Evolutionary conservation across 2,329 filamentous ascomycete species (phyloP).

Genomic region (Fusarium sarcochroum): DNA sequence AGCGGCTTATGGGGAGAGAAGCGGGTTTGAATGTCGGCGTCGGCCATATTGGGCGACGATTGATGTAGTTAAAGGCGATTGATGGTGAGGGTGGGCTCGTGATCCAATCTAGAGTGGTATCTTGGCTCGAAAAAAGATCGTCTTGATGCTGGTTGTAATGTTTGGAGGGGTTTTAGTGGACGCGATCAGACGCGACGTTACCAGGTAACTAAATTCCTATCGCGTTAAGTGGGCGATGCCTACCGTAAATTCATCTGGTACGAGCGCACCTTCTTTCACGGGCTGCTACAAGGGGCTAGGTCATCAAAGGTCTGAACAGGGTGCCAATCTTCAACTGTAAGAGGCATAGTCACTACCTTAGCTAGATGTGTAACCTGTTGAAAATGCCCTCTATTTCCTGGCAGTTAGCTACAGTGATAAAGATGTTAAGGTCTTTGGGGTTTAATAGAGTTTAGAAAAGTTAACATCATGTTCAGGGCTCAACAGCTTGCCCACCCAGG

Average conservation of each 20-base stretch:
- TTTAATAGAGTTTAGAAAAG: too few relatives aligned
- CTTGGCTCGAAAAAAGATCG: slow-evolving; percentile 12
- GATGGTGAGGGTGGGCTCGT: background rate
- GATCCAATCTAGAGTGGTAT: background rate
- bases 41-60: slow-evolving; percentile 53
- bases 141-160: slow-evolving; percentile 23
- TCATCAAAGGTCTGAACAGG: too few relatives aligned
- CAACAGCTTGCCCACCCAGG: too few relatives aligned
- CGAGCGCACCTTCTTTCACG: too few relatives aligned
- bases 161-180: slow-evolving; percentile 39
- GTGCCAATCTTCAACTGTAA: too few relatives aligned
- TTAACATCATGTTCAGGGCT: too few relatives aligned
- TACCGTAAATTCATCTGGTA: background rate
- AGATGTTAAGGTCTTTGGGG: too few relatives aligned
- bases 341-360: too few relatives aligned
- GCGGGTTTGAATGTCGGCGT: slow-evolving; percentile 53
- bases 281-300: too few relatives aligned
- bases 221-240: slow-evolving; percentile 42
- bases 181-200: slow-evolving; percentile 41
- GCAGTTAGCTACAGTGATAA: too few relatives aligned
- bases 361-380: too few relatives aligned
- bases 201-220: slow-evolving; percentile 26
- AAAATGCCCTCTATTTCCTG: too few relatives aligned
- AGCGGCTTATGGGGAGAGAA: slow-evolving; percentile 65
- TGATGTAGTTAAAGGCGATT: background rate